phyloP scores from a whole-genome alignment of 2,329 filamentous ascomycete genomes.

The Cercospora sojina region DNA sequence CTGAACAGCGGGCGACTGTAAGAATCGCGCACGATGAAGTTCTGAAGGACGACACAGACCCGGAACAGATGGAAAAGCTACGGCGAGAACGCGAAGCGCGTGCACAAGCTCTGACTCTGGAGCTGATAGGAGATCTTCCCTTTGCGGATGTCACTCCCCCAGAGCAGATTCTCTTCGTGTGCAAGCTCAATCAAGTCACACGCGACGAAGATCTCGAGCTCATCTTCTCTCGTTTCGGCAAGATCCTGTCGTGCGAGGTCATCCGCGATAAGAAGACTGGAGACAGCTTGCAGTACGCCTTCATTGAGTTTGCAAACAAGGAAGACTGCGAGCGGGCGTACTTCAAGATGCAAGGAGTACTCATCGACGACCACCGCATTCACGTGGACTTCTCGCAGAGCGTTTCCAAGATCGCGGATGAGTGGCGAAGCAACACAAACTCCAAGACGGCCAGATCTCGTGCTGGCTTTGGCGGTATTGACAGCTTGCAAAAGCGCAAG shows the following conservation, averaged over 20 bases:
- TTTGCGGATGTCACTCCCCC: slow-evolving; percentile 97
- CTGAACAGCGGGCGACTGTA: slow-evolving; percentile 84
- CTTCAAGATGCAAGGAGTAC: slow-evolving; percentile 96
- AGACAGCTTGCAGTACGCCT: slow-evolving; percentile 94
- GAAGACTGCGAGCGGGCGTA: slow-evolving; percentile 91
- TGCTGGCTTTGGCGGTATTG: slow-evolving; percentile 89
- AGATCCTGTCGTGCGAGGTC: slow-evolving; percentile 91
- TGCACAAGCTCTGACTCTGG: slow-evolving; percentile 88
- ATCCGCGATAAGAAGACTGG: slow-evolving; percentile 92
- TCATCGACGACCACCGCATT: slow-evolving; percentile 96
- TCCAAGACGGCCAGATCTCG: slow-evolving; percentile 66
- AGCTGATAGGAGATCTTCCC: slow-evolving; percentile 96
- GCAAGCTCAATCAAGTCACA: slow-evolving; percentile 96
- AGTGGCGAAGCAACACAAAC: slow-evolving; percentile 84
- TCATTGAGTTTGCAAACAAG: slow-evolving; percentile 94
- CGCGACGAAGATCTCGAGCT: slow-evolving; percentile 90
- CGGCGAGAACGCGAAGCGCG: slow-evolving; percentile 86
- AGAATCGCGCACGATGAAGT: slow-evolving; percentile 88
- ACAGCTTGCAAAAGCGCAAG: slow-evolving; percentile 80
- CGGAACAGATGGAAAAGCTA: slow-evolving; percentile 74
- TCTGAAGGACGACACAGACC: slow-evolving; percentile 73
- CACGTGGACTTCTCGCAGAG: slow-evolving; percentile 99
- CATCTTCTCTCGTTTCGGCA: slow-evolving; percentile 95
- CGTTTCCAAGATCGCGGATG: slow-evolving; percentile 79
- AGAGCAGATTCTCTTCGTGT: slow-evolving; percentile 96